A percentile compares a stretch with the other conserved stretches of the same genome.
phyloP scores from a whole-genome alignment of 805 yeast genomes.

The Phaffomyces opuntiae region DNA sequence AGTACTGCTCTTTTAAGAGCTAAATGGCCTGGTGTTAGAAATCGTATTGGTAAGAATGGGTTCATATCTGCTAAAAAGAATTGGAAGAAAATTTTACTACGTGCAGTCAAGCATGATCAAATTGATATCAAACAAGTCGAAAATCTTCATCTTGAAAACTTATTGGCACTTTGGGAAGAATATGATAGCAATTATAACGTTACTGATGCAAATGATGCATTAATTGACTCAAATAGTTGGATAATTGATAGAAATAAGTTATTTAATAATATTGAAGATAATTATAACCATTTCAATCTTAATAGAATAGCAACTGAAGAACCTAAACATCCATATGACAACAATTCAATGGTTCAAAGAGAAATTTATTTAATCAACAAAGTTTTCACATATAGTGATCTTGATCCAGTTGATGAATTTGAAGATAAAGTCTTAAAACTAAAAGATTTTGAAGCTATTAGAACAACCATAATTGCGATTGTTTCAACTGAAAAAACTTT shows the following conservation, averaged over 20 bases:
- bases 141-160: slow-evolving; percentile 40
- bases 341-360: slow-evolving; percentile 64
- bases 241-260: slow-evolving; percentile 17
- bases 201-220: background rate
- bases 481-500: slow-evolving; percentile 21
- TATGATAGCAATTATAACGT: slow-evolving; percentile 28
- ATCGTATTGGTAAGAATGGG: slow-evolving; percentile 53
- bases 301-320: slow-evolving; percentile 24
- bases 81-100: slow-evolving; percentile 62
- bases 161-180: slow-evolving; percentile 61
- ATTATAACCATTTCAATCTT: slow-evolving; percentile 39
- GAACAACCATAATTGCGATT: slow-evolving; percentile 29
- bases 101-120: slow-evolving; percentile 49
- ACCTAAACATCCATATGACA: slow-evolving; percentile 36
- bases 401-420: background rate
- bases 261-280: slow-evolving; percentile 37
- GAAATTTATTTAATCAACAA: slow-evolving; percentile 45
- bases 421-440: background rate
- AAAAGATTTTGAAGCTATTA: slow-evolving; percentile 20
- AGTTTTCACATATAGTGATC: slow-evolving; percentile 32
- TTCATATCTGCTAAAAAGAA: slow-evolving; percentile 44
- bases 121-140: slow-evolving; percentile 44
- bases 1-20: slow-evolving; percentile 42
- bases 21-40: slow-evolving; percentile 66
- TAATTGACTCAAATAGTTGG: background rate